These are phyloP conservation scores for Cladosporium colombiae DNA, from an alignment of 2,329 filamentous ascomycete genomes.

Conservation along the genomic window DNA sequence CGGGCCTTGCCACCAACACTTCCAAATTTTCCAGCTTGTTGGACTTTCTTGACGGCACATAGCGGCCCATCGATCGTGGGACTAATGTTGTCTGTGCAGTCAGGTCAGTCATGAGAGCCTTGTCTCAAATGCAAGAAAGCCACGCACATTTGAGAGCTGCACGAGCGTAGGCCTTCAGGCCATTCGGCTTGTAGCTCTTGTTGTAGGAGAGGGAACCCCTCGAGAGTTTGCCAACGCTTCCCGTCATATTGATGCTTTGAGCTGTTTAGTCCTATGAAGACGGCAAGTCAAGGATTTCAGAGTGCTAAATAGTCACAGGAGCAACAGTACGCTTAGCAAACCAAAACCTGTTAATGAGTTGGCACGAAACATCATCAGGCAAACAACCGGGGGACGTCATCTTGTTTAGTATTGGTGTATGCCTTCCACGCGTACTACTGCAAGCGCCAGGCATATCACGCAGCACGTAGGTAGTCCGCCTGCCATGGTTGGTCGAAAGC, in stretches of 20 bases:
- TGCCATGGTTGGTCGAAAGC: background rate
- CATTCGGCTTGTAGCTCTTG: constrained; percentile 31
- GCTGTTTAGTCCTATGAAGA: background rate
- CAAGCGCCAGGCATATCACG: background rate
- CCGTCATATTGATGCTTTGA: background rate
- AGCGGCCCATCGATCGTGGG: constrained; percentile 66
- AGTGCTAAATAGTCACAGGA: background rate
- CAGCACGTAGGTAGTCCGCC: background rate
- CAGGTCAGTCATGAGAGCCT: background rate
- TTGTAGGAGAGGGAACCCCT: constrained; percentile 33
- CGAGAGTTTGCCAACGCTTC: constrained; percentile 21
- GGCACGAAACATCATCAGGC: background rate
- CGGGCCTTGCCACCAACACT: constrained; percentile 53
- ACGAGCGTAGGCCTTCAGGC: constrained; percentile 32
- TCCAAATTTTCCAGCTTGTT: constrained; percentile 49
- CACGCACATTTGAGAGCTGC: constrained; percentile 21
- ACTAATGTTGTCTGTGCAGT: constrained; percentile 52
- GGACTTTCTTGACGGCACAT: constrained; percentile 51
- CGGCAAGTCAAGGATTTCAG: background rate
- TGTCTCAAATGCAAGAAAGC: background rate
- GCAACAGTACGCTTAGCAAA: background rate
- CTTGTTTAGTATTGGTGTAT: background rate
- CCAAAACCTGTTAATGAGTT: background rate
- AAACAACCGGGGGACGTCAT: background rate
- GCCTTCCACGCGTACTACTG: background rate